A percentile compares a stretch with the other conserved stretches of the same genome.
These are phyloP conservation scores for Penicillium longicatenatum DNA, from an alignment of 495 filamentous ascomycete species.

Conservation along the genomic window DNA sequence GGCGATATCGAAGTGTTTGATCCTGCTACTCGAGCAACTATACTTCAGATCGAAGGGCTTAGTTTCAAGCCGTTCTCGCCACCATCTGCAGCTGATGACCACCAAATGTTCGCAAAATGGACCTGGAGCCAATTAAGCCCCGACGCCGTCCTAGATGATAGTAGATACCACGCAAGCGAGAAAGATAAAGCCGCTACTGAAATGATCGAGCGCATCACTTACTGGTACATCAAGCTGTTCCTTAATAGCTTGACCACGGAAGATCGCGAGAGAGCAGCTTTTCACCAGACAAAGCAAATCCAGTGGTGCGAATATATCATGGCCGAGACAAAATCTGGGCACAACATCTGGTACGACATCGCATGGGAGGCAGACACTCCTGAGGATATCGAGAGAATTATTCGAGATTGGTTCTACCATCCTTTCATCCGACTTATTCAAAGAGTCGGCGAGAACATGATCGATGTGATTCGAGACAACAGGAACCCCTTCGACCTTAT, in stretches of 20 bases:
- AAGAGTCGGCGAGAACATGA: background rate
- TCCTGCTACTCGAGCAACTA: background rate
- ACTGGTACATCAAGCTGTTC: too few species aligned
- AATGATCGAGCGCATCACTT: too few species aligned
- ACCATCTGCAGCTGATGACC: constrained; percentile 6
- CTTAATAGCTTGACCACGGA: too few species aligned
- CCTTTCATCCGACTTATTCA: background rate
- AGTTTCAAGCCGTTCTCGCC: constrained; percentile 1
- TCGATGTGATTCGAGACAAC: background rate
- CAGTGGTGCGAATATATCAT: too few species aligned
- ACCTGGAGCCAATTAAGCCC: background rate
- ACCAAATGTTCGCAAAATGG: background rate
- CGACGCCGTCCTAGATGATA: background rate
- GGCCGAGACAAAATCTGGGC: too few species aligned
- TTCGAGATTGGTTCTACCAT: background rate
- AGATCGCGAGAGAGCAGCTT: too few species aligned
- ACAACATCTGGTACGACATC: background rate
- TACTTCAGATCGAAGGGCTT: constrained; percentile 8
- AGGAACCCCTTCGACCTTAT: background rate
- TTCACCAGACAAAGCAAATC: too few species aligned
- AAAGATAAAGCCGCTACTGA: too few species aligned
- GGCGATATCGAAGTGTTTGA: constrained; percentile 1
- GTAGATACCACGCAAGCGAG: too few species aligned
- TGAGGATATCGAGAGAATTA: background rate
- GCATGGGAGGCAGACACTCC: background rate